phyloP scores from a whole-genome alignment of 805 yeast species.

The Candida ovalis region DNA sequence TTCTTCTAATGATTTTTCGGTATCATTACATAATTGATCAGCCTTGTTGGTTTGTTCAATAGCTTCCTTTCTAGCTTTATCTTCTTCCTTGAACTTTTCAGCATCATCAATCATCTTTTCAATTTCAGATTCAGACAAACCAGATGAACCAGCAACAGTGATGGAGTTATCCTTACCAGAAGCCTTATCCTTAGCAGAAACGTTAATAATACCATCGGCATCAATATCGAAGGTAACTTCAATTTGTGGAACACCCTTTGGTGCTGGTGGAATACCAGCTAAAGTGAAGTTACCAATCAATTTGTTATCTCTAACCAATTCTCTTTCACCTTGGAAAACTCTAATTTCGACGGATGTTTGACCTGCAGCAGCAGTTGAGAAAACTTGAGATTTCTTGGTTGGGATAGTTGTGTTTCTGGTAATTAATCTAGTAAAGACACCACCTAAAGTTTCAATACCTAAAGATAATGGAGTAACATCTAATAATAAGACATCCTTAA shows the following conservation, averaged over 20 bases:
- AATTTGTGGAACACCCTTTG: constrained; percentile 98
- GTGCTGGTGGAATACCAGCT: constrained; percentile 96
- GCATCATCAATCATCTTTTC: constrained; percentile 63
- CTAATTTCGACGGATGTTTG: constrained; percentile 98
- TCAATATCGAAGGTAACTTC: constrained; percentile 97
- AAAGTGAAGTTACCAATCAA: constrained; percentile 95
- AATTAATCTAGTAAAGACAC: constrained; percentile 96
- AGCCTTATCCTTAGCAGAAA: constrained; percentile 76
- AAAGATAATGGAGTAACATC: constrained; percentile 94
- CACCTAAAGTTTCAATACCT: constrained; percentile 99
- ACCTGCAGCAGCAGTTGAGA: constrained; percentile 96
- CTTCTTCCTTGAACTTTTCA: constrained; percentile 55
- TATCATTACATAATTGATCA: constrained; percentile 78
- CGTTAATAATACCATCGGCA: constrained; percentile 96
- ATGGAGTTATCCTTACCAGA: constrained; percentile 75
- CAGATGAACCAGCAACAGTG: constrained; percentile 66
- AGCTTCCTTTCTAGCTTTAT: constrained; percentile 54
- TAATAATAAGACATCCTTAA: constrained; percentile 68
- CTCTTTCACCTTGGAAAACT: constrained; percentile 98
- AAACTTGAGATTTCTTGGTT: constrained; percentile 94
- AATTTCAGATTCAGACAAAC: constrained; percentile 66
- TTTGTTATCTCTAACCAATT: constrained; percentile 93
- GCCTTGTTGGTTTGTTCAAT: constrained; percentile 75
- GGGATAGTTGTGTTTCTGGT: constrained; percentile 99
- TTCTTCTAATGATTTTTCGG: constrained; percentile 79